Conservation (phyloP, 2,329 filamentous ascomycete genomes). For the Curvularia hawaiiensis region DNA sequence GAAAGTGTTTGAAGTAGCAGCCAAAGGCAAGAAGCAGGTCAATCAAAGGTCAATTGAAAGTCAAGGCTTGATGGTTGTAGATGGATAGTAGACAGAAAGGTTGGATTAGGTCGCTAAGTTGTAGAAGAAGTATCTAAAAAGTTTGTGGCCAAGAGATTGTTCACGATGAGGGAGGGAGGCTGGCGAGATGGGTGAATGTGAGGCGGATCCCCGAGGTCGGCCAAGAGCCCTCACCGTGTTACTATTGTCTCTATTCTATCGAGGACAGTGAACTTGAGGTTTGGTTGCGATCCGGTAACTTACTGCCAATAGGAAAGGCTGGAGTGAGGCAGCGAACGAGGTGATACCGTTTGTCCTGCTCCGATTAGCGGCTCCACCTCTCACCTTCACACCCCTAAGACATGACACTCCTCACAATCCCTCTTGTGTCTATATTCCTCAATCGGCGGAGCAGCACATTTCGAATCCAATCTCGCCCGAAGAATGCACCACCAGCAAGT, state of each 20-base stretch:
- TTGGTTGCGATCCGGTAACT: background rate
- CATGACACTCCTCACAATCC: constrained; percentile 8
- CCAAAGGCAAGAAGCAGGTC: background rate
- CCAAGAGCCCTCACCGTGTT: constrained; percentile 9
- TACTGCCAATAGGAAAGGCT: background rate
- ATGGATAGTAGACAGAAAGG: background rate
- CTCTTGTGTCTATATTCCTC: constrained; percentile 12
- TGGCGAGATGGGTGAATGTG: constrained; percentile 22
- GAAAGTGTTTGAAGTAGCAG: background rate
- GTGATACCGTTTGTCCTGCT: background rate
- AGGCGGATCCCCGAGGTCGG: constrained; percentile 14
- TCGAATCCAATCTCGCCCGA: constrained; percentile 23
- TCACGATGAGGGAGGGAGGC: constrained; percentile 12
- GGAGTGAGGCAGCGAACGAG: background rate
- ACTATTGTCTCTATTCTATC: constrained; percentile 14
- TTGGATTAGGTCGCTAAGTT: background rate
- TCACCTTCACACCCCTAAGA: background rate
- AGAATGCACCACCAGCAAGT: constrained; percentile 19
- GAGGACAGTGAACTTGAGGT: background rate
- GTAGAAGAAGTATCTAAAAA: background rate
- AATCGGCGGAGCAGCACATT: constrained; percentile 20
- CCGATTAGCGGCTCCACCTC: background rate
- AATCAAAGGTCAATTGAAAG: background rate
- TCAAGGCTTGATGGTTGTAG: background rate
- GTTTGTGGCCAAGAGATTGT: background rate